Conservation (phyloP, 495 filamentous ascomycete genomes). For the Baudoinia panamericana region DNA sequence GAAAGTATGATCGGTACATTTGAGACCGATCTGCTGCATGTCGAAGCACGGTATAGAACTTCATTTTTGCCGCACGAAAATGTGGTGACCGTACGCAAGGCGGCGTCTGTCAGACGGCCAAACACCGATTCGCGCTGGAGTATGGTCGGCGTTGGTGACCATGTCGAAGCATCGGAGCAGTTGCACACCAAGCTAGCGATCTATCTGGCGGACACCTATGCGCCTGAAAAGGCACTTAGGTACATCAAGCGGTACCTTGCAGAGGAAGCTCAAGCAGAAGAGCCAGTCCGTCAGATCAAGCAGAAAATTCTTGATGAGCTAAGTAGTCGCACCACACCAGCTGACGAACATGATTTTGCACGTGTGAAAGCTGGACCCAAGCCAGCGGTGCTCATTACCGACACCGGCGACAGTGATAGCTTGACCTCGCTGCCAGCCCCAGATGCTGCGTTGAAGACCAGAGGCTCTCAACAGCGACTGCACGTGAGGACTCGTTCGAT, state of each 20-base stretch:
- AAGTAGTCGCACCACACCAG: neutral
- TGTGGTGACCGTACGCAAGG: slow-evolving; percentile 10
- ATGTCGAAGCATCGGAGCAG: neutral
- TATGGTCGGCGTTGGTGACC: slow-evolving; percentile 1
- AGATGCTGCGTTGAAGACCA: neutral
- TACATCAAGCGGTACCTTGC: slow-evolving; percentile 5
- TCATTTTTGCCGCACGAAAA: slow-evolving; percentile 15
- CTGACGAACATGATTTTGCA: neutral
- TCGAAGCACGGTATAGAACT: slow-evolving; percentile 18
- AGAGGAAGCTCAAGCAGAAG: neutral
- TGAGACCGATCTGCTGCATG: slow-evolving; percentile 18
- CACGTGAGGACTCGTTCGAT: neutral
- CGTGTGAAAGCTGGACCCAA: neutral
- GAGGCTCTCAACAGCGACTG: neutral
- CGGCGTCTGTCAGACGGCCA: slow-evolving; percentile 11
- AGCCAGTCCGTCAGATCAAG: slow-evolving; percentile 4
- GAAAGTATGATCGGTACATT: slow-evolving; percentile 20
- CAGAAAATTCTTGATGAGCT: neutral
- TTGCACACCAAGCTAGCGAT: slow-evolving; percentile 13
- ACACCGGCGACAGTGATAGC: slow-evolving; percentile 1
- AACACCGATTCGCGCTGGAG: slow-evolving; percentile 18
- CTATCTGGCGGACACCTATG: slow-evolving; percentile 12
- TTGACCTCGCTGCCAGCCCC: neutral
- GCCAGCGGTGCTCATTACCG: slow-evolving; percentile 13
- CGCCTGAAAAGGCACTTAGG: slow-evolving; percentile 5